Percentiles rank a stretch among this genome's conserved stretches.
Evolutionary conservation across 805 yeast species (phyloP).

Genomic region (Wickerhamomyces bisporus): DNA sequence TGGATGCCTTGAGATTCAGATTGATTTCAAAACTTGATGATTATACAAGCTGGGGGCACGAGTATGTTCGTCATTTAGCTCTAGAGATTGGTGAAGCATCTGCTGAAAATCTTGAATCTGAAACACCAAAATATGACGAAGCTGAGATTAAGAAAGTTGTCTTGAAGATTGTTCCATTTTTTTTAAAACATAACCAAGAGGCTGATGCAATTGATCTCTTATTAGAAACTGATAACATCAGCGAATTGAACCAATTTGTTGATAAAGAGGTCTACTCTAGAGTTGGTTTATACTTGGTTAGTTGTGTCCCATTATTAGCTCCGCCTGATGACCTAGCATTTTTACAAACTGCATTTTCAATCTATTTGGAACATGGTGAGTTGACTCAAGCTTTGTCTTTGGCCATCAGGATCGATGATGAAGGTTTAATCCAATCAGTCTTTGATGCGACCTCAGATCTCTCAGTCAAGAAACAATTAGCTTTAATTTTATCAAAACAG

Average conservation of each 20-base stretch:
- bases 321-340: slow-evolving; percentile 90
- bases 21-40: slow-evolving; percentile 52
- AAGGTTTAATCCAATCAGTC: slow-evolving; percentile 67
- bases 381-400: slow-evolving; percentile 85
- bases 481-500: slow-evolving; percentile 82
- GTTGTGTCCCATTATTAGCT: slow-evolving; percentile 94
- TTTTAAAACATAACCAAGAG: slow-evolving; percentile 92
- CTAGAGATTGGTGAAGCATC: slow-evolving; percentile 89
- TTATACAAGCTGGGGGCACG: slow-evolving; percentile 94
- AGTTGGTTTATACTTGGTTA: slow-evolving; percentile 90
- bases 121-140: slow-evolving; percentile 25
- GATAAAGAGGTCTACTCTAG: slow-evolving; percentile 81
- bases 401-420: slow-evolving; percentile 87
- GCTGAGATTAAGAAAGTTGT: slow-evolving; percentile 57
- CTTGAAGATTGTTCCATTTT: slow-evolving; percentile 77
- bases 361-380: slow-evolving; percentile 73
- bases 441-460: slow-evolving; percentile 76
- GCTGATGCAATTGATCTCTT: slow-evolving; percentile 96
- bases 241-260: slow-evolving; percentile 74
- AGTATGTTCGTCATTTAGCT: slow-evolving; percentile 92
- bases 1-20: slow-evolving; percentile 78
- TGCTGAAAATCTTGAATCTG: slow-evolving; percentile 45
- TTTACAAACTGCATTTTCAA: slow-evolving; percentile 81
- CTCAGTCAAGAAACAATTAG: slow-evolving; percentile 81
- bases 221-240: slow-evolving; percentile 84